Base-by-base conservation (phyloP, 768 basidiomycete genomes). In the Mycena albidolilacea region DNA sequence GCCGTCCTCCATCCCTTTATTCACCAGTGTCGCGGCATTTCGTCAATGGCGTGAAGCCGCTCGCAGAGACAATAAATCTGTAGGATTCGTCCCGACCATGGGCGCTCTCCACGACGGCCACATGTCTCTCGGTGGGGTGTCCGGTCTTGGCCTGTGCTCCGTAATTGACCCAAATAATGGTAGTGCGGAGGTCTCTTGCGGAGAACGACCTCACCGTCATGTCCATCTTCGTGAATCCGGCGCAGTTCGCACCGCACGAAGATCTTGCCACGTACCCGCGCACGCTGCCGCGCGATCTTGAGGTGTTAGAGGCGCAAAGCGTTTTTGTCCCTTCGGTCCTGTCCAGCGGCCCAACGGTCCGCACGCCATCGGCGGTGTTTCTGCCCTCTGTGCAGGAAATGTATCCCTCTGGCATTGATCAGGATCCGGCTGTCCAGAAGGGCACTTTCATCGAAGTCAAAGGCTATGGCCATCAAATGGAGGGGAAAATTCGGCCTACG, bases 31-130 rank as follows among this genome's bases (percentile, higher is more conserved):
- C 35, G 80, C 87, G 7, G 82, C 87, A 0, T 93, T 89, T 77
- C 87, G 95, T 48, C 81, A 84, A 84, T 99, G 98, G 97, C 84
- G 97, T 35, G 81, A 85, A 61, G 82, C 82, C 41, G 94, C 91
- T 0, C 90, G 89, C 70, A 85, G 87, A 0, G 82, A 85, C 57
- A 83, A 85, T 39, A 88, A 91, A 79, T 87, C 90, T 1, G 95
- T 99, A 7, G 98, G 98, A 0, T 95, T 94, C 70, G 96, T 99
- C n/a, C 90, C 98, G 0, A 99, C 98, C 12, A 98, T 98, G 97
- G 97, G 97, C 23, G 97, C 97, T 2, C 83, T 99, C 54, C 98
- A 99, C 80, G 91, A 93, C 10, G 98, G 98, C 1, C 98, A 98
- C 81, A 85, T 98, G 54, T 90, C 94, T 65, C 91, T 99, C 44